These are phyloP conservation scores for Pestalotiopsis sp. DNA, from an alignment of 2,329 filamentous ascomycete species.

Conservation along the genomic window DNA sequence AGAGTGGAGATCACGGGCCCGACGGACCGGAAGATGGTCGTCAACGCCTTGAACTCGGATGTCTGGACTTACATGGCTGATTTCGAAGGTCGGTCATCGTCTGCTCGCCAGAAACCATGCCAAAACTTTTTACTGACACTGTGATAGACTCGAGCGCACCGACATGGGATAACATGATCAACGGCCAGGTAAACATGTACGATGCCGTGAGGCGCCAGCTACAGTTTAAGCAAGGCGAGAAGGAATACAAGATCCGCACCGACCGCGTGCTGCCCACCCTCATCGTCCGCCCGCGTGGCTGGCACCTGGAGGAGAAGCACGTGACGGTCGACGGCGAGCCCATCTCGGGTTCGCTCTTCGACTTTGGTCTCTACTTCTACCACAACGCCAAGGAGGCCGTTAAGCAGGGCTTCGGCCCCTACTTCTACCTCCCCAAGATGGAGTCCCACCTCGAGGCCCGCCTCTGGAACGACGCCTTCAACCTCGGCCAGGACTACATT, in stretches of 20 bases:
- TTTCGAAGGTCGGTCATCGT: slow-evolving; percentile 73
- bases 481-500: slow-evolving; percentile 90
- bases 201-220: slow-evolving; percentile 92
- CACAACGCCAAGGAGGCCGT: slow-evolving; percentile 93
- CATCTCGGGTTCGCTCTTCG: slow-evolving; percentile 90
- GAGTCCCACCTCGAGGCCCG: slow-evolving; percentile 96
- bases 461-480: slow-evolving; percentile 98
- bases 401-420: slow-evolving; percentile 82
- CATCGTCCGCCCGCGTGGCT: slow-evolving; percentile 92
- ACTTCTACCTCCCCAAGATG: slow-evolving; percentile 99
- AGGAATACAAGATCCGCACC: slow-evolving; percentile 96
- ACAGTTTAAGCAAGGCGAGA: slow-evolving; percentile 93
- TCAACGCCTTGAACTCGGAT: slow-evolving; percentile 93
- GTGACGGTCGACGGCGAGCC: slow-evolving; percentile 94
- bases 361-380: slow-evolving; percentile 99
- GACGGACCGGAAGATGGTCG: slow-evolving; percentile 98
- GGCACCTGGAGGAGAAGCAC: slow-evolving; percentile 99
- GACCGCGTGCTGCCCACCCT: slow-evolving; percentile 85
- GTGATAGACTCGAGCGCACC: slow-evolving; percentile 84
- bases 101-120: not conserved
- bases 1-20: slow-evolving; percentile 97
- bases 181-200: slow-evolving; percentile 96
- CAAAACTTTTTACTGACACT: slow-evolving; percentile 18
- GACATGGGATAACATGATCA: slow-evolving; percentile 99
- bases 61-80: slow-evolving; percentile 99